Base-by-base conservation (phyloP, 2,329 filamentous ascomycete genomes). In the Epichloe sylvatica region DNA sequence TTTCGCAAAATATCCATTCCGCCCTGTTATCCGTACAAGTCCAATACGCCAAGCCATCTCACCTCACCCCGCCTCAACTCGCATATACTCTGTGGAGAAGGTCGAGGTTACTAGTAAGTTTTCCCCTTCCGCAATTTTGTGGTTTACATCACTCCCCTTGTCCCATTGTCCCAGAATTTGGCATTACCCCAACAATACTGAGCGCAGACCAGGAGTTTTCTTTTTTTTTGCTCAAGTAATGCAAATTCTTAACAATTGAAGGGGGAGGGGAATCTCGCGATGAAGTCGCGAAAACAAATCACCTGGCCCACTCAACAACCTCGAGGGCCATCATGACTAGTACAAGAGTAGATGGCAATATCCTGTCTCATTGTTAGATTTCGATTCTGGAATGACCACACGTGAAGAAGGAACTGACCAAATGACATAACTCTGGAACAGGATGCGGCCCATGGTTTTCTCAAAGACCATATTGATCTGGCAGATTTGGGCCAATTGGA, bases 391-490 rank as follows among this genome's bases (percentile, higher is more conserved):
- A 15, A 15, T n/a, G 6, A 21, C 13, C 11, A 8, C 15, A 12
- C n/a, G 5, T 25, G 19, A 19, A 9, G 23, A 43, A 35, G 45
- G 42, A 48, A 73, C 81, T 69, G 72, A 87, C 87, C 89, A 95
- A 55, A 96, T 83, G 52, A 98, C 67, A 54, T 70, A 70, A 69
- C 91, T 96, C 72, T 96, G 91, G 72, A 97, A 95, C 46, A 97
- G 70, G 50, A 98, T 76, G 64, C 81, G 86, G 54, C 86, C 86
- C 90, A 98, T 97, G 45, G 92, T 88, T 17, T 84, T 81, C 73
- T 97, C 91, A 66, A 88, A 98, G 9, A 98, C 92, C 54, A 84
- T 84, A 67, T 98, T 98, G 70, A 97, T 86, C 74, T 97, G 92
- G 70, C 92, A 98, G 53, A 98, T 98, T 70, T 98, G 92, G 6